These are phyloP conservation scores for Yamadazyma aaseri DNA, from an alignment of 1,139 yeast species.

Conservation along the genomic window DNA sequence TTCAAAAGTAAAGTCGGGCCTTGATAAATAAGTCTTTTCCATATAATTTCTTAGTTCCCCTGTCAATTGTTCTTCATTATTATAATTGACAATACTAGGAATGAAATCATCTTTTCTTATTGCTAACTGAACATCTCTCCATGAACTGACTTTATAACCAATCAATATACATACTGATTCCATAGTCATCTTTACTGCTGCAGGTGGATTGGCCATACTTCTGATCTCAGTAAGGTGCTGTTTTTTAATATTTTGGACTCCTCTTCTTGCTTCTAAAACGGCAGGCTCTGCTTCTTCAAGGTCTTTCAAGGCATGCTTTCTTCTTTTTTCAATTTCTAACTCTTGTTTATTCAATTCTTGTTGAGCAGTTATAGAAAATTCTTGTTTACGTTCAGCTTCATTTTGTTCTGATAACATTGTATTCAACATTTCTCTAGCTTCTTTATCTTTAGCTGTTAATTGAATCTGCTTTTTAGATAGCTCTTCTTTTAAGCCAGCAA, in stretches of 20 bases:
- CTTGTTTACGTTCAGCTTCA: constrained; percentile 88
- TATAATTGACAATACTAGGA: constrained; percentile 73
- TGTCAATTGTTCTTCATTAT: constrained; percentile 60
- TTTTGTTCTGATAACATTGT: constrained; percentile 85
- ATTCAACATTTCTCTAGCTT: constrained; percentile 71
- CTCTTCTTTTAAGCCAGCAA: constrained; percentile 54
- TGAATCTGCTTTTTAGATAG: constrained; percentile 54
- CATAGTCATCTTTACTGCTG: constrained; percentile 77
- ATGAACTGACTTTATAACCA: constrained; percentile 65
- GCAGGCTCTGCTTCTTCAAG: constrained; percentile 82
- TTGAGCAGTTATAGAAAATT: constrained; percentile 78
- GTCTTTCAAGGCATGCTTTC: constrained; percentile 56
- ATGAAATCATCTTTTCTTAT: constrained; percentile 88
- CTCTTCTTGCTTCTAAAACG: constrained; percentile 76
- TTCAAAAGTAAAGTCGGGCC: constrained; percentile 67
- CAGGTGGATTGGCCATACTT: constrained; percentile 91
- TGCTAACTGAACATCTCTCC: constrained; percentile 85
- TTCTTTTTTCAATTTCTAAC: constrained; percentile 54
- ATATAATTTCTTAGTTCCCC: constrained; percentile 51
- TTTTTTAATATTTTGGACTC: constrained; percentile 88
- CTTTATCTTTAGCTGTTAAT: constrained; percentile 56
- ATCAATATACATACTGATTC: constrained; percentile 84
- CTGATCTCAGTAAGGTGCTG: constrained; percentile 88
- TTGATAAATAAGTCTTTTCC: constrained; percentile 58
- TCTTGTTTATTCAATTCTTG: constrained; percentile 71